These are phyloP conservation scores for Penicillium bovifimosum DNA, from an alignment of 495 filamentous ascomycete species.

Conservation along the genomic window DNA sequence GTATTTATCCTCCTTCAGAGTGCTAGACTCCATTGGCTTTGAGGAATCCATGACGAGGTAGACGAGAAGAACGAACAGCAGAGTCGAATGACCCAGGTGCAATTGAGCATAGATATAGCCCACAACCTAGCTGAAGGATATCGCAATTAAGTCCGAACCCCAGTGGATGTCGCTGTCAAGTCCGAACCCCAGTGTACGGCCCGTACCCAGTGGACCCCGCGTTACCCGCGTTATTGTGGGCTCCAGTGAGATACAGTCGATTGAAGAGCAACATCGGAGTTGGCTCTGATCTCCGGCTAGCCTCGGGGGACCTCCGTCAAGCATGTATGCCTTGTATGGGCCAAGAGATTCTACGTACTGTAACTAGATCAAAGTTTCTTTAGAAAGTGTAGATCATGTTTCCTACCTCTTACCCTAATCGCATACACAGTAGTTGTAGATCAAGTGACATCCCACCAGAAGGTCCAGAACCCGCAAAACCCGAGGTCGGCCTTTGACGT, in stretches of 20 bases:
- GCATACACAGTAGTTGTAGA: too few species aligned
- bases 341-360: too few species aligned
- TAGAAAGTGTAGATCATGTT: too few species aligned
- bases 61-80: background rate
- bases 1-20: slow-evolving; percentile 46
- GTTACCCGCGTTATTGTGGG: background rate
- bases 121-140: background rate
- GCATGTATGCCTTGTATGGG: too few species aligned
- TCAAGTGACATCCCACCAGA: background rate
- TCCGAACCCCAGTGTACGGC: slow-evolving; percentile 12
- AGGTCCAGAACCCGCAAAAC: background rate
- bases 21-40: slow-evolving; percentile 16
- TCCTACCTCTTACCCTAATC: too few species aligned
- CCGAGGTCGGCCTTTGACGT: background rate
- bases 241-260: slow-evolving; percentile 18
- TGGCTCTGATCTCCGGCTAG: slow-evolving; percentile 22
- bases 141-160: slow-evolving; percentile 13
- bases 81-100: background rate
- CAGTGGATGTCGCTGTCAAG: background rate
- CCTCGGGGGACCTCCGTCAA: background rate
- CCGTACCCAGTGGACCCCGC: slow-evolving; percentile 23
- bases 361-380: too few species aligned
- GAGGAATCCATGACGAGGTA: slow-evolving; percentile 22
- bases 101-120: background rate
- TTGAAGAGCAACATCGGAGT: slow-evolving; percentile 24